phyloP scores from a whole-genome alignment of 371 early-diverging fungal genomes.

The Mucor lusitanicus region DNA sequence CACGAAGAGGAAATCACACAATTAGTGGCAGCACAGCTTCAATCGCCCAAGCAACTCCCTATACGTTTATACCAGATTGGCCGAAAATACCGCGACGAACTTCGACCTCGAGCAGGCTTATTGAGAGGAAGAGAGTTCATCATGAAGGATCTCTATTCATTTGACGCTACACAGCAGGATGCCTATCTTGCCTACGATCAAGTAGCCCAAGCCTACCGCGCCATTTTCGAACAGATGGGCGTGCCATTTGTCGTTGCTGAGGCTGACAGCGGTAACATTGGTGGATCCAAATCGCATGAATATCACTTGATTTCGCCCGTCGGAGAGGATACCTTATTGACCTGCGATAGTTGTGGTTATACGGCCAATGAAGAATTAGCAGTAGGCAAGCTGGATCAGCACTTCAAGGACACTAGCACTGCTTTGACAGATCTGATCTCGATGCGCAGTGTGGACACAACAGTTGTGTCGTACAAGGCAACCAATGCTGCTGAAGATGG shows the following conservation, averaged over 20 bases:
- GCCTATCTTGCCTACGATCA: constrained; percentile 75
- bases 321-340: constrained; percentile 84
- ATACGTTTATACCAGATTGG: constrained; percentile 90
- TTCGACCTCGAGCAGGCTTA: constrained; percentile 81
- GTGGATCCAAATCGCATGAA: constrained; percentile 88
- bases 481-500: not conserved
- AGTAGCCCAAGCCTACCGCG: constrained; percentile 72
- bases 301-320: constrained; percentile 78
- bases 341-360: constrained; percentile 73
- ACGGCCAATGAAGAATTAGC: constrained; percentile 82
- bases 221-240: constrained; percentile 74
- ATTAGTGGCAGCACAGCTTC: constrained; percentile 67
- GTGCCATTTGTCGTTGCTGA: constrained; percentile 84
- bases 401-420: not conserved
- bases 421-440: not conserved
- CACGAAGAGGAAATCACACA: constrained; percentile 92
- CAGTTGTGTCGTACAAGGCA: not conserved
- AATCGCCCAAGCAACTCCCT: constrained; percentile 76
- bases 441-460: not conserved
- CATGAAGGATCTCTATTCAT: constrained; percentile 96
- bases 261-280: constrained; percentile 92
- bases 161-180: constrained; percentile 71
- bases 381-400: constrained; percentile 18
- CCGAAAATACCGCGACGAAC: constrained; percentile 84
- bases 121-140: constrained; percentile 87